A percentile compares a stretch with the other conserved stretches of the same genome.
These are phyloP conservation scores for Lanmaoa pseudosensibilis DNA, from an alignment of 768 basidiomycete species.

Conservation along the genomic window DNA sequence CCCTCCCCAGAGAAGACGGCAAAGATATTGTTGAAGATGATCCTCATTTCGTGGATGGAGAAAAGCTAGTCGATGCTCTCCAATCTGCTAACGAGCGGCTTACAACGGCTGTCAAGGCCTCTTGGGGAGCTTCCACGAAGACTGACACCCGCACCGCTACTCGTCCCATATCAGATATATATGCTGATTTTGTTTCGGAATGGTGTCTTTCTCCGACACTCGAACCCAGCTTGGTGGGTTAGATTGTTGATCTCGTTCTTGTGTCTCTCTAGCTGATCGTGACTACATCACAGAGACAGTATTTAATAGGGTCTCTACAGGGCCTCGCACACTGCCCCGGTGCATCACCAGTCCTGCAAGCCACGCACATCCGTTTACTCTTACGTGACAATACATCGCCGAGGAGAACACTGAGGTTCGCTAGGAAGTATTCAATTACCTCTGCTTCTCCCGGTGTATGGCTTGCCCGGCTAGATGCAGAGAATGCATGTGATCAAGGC, in stretches of 20 bases:
- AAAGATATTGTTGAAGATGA: constrained; percentile 10
- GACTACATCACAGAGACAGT: constrained; percentile 45
- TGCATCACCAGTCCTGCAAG: constrained; percentile 33
- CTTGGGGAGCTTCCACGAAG: constrained; percentile 12
- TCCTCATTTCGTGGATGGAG: constrained; percentile 13
- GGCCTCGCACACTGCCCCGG: constrained; percentile 29
- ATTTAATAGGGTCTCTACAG: constrained; percentile 49
- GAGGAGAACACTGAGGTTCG: constrained; percentile 38
- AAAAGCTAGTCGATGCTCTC: constrained; percentile 29
- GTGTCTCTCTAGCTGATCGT: neutral
- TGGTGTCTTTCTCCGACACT: constrained; percentile 43
- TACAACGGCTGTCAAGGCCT: constrained; percentile 29
- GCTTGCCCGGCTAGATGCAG: constrained; percentile 51
- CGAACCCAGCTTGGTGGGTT: constrained; percentile 34
- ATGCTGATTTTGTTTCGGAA: constrained; percentile 46
- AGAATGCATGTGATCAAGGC: constrained; percentile 30
- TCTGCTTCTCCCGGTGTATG: constrained; percentile 47
- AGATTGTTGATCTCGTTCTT: neutral
- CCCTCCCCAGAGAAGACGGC: constrained; percentile 26
- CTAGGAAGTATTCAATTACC: constrained; percentile 47
- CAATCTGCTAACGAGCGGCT: constrained; percentile 34
- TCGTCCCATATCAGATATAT: constrained; percentile 35
- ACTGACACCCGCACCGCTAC: constrained; percentile 12
- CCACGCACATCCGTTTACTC: constrained; percentile 39
- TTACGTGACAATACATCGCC: constrained; percentile 25